phyloP scores from a whole-genome alignment of 768 basidiomycete genomes.

The Dacryopinax spathularia region DNA sequence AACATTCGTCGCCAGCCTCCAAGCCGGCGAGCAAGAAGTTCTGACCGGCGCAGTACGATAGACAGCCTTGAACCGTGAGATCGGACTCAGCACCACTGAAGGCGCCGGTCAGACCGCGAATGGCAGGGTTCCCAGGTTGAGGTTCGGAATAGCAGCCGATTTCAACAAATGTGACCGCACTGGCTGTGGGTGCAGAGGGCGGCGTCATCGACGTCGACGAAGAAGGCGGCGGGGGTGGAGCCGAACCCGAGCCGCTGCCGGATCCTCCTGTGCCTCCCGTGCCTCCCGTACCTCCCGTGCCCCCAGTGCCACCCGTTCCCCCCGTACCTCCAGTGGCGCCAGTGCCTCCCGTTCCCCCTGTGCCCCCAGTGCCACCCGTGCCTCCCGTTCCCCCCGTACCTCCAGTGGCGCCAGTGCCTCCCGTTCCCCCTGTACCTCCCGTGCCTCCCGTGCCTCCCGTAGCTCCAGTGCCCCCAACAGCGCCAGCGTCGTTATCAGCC shows the following conservation, averaged over 20 bases:
- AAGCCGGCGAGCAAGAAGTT: constrained; percentile 17
- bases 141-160: background rate
- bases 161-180: background rate
- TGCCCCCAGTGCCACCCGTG: background rate
- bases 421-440: background rate
- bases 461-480: background rate
- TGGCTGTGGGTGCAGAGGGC: background rate
- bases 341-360: background rate
- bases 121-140: background rate
- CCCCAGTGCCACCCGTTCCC: background rate
- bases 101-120: background rate
- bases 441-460: background rate
- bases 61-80: constrained; percentile 10
- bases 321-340: background rate
- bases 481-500: no score
- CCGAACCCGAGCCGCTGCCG: background rate
- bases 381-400: no score
- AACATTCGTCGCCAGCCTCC: constrained; percentile 18
- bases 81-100: background rate
- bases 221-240: background rate
- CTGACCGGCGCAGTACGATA: constrained; percentile 13
- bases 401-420: background rate
- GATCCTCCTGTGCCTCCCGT: background rate
- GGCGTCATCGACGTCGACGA: background rate
- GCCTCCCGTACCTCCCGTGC: background rate